A percentile compares a stretch with the other conserved stretches of the same genome.
These are phyloP conservation scores for Cenchrus purpureus DNA, from an alignment of 176 grass and related monocot species.

Conservation along the genomic window DNA sequence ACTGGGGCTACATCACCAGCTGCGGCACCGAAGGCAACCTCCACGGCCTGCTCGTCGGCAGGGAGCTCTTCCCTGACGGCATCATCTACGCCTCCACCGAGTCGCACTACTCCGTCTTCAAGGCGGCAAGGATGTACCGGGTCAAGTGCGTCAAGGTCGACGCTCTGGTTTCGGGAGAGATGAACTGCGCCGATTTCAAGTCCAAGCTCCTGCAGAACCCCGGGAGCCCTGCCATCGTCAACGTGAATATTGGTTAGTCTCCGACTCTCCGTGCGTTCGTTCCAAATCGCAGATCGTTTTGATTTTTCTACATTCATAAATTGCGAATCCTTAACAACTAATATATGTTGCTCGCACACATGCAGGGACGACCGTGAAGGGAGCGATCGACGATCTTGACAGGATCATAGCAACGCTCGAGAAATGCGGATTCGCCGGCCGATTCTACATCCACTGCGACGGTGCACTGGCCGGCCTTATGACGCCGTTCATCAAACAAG, in stretches of 20 bases:
- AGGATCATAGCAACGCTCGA: constrained; percentile 49
- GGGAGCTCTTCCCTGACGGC: constrained; percentile 51
- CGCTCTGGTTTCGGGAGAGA: constrained; percentile 45
- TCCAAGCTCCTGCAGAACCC: constrained; percentile 35
- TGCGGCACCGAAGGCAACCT: constrained; percentile 60
- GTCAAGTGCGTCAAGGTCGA: constrained; percentile 42
- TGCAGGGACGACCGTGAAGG: constrained; percentile 58
- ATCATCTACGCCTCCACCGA: constrained; percentile 48
- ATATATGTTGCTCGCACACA: too few relatives aligned
- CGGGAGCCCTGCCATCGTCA: constrained; percentile 44
- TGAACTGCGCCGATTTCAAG: constrained; percentile 45
- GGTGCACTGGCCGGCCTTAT: constrained; percentile 54
- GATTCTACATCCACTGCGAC: constrained; percentile 58
- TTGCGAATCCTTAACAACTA: too few relatives aligned
- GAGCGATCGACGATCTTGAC: constrained; percentile 58
- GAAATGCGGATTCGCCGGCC: constrained; percentile 37
- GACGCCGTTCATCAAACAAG: constrained; percentile 48
- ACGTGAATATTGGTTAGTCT: constrained; percentile 49
- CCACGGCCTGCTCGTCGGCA: constrained; percentile 51
- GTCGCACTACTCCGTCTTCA: constrained; percentile 62
- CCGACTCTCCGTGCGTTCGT: too few relatives aligned
- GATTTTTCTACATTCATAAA: too few relatives aligned
- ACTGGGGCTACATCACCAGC: constrained; percentile 65
- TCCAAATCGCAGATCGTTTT: too few relatives aligned
- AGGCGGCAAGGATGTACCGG: constrained; percentile 58